phyloP scores from a whole-genome alignment of 2,329 filamentous ascomycete genomes.

The Epichloe typhina region DNA sequence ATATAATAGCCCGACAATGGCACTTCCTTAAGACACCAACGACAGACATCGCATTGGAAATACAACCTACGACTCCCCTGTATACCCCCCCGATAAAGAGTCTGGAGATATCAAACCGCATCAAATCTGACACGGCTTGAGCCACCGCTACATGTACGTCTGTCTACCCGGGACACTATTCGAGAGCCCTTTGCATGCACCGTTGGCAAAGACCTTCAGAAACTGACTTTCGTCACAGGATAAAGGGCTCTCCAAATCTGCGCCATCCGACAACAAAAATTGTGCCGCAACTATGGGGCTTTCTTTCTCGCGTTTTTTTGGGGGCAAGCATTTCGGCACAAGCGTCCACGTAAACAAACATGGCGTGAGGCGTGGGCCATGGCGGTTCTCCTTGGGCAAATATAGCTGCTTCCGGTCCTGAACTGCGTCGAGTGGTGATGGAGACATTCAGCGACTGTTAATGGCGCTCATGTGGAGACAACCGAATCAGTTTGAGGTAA shows the following conservation, averaged over 20 bases:
- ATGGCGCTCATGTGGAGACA: background rate
- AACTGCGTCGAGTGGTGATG: background rate
- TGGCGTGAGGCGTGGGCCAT: slow-evolving; percentile 35
- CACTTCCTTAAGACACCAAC: background rate
- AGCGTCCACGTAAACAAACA: slow-evolving; percentile 31
- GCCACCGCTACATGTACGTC: background rate
- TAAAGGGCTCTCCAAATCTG: background rate
- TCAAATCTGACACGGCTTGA: background rate
- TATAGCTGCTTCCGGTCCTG: slow-evolving; percentile 34
- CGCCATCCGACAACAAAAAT: background rate
- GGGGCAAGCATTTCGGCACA: slow-evolving; percentile 36
- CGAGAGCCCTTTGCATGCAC: background rate
- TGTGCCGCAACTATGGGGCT: slow-evolving; percentile 26
- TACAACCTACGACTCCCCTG: background rate
- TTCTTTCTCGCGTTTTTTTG: slow-evolving; percentile 33
- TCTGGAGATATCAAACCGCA: background rate
- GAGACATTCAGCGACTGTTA: background rate
- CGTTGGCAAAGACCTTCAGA: background rate
- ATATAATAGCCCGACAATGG: background rate
- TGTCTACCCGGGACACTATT: background rate
- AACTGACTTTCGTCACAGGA: background rate
- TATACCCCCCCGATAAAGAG: background rate
- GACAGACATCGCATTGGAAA: background rate
- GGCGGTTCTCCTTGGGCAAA: slow-evolving; percentile 35
- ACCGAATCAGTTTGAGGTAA: background rate